phyloP scores from a whole-genome alignment of 768 basidiomycete species.

The Amanita exitialis region DNA sequence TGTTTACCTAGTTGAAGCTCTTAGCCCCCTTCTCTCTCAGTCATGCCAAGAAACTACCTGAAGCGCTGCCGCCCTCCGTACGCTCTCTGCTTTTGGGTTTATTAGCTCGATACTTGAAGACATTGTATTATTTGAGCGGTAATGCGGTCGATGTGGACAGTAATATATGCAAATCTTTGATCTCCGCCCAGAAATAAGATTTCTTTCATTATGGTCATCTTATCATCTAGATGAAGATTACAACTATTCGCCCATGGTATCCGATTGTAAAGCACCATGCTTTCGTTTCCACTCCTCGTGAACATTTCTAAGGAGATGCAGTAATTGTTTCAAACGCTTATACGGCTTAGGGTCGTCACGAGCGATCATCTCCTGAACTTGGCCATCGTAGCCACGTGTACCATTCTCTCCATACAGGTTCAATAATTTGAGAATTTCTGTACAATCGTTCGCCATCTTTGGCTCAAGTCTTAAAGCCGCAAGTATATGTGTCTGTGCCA shows the following conservation, averaged over 20 bases:
- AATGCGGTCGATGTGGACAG: not conserved
- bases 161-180: not conserved
- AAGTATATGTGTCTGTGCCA: constrained; percentile 40
- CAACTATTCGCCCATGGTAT: not conserved
- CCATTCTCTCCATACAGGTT: constrained; percentile 49
- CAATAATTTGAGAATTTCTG: constrained; percentile 40
- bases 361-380: constrained; percentile 39
- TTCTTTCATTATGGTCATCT: not conserved
- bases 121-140: constrained; percentile 24
- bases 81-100: constrained; percentile 94
- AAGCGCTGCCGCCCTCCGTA: constrained; percentile 80
- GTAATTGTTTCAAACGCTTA: constrained; percentile 38
- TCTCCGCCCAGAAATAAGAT: constrained; percentile 6
- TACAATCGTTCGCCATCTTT: constrained; percentile 35
- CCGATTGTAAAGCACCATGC: constrained; percentile 10
- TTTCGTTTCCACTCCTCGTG: constrained; percentile 34
- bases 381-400: constrained; percentile 33
- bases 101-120: constrained; percentile 86
- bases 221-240: constrained; percentile 1
- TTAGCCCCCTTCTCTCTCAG: not conserved
- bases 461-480: constrained; percentile 36
- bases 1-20: constrained; percentile 56
- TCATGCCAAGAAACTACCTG: constrained; percentile 42
- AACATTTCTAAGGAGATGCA: constrained; percentile 36
- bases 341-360: constrained; percentile 27